A percentile compares a stretch with the other conserved stretches of the same genome.
These are phyloP conservation scores for Hypoxylon sp. DNA, from an alignment of 2,329 filamentous ascomycete species.

Conservation along the genomic window DNA sequence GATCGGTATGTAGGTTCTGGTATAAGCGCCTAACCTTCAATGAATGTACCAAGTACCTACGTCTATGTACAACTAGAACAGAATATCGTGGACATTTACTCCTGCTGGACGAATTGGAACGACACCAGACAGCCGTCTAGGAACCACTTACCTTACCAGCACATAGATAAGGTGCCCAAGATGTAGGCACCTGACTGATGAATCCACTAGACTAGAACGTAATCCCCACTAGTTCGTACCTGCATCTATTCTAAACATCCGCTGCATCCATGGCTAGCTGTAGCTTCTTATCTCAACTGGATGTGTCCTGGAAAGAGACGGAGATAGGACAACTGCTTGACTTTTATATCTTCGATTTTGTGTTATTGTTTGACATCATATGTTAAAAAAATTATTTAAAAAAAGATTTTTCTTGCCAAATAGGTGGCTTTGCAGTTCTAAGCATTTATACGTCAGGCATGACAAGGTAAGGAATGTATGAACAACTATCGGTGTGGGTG, in stretches of 20 bases:
- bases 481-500: constrained; percentile 8
- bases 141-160: constrained; percentile 19
- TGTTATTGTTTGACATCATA: not conserved
- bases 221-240: constrained; percentile 43
- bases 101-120: constrained; percentile 32
- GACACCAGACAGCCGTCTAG: constrained; percentile 21
- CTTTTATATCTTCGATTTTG: not conserved
- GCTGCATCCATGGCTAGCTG: constrained; percentile 7
- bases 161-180: constrained; percentile 35
- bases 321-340: not conserved
- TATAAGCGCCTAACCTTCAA: constrained; percentile 37
- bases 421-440: not conserved
- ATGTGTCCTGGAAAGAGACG: constrained; percentile 4
- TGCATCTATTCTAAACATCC: constrained; percentile 32
- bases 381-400: not conserved
- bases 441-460: not conserved
- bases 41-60: constrained; percentile 30
- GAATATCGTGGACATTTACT: constrained; percentile 15
- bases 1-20: constrained; percentile 24
- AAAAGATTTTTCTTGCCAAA: not conserved
- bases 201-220: constrained; percentile 35
- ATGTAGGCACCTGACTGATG: constrained; percentile 39
- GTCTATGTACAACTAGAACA: constrained; percentile 13
- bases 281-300: constrained; percentile 20
- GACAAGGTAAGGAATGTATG: constrained; percentile 8